A percentile compares a stretch with the other conserved stretches of the same genome.
These are phyloP conservation scores for Vaucheria bursata DNA, from an alignment of 352 stramenopile species.

Conservation along the genomic window DNA sequence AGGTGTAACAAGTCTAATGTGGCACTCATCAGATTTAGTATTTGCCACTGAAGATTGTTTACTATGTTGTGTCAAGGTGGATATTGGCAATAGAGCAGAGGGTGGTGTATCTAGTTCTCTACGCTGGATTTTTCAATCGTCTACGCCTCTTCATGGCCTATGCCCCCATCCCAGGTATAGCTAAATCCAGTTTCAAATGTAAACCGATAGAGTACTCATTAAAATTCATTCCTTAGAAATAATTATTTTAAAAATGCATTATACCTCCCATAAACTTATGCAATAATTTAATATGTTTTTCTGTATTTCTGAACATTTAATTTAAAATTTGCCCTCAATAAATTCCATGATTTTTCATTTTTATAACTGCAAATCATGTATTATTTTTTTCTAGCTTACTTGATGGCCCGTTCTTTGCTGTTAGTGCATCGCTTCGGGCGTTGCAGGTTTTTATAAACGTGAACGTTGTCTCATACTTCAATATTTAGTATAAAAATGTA, in stretches of 20 bases:
- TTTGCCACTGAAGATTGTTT: slow-evolving; percentile 37
- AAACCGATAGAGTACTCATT: no score
- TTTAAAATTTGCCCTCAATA: no score
- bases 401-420: slow-evolving; percentile 36
- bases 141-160: slow-evolving; percentile 32
- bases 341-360: no score
- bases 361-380: no score
- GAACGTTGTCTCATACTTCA: no score
- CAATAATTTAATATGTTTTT: no score
- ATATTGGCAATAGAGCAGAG: slow-evolving; percentile 13
- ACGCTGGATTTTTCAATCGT: slow-evolving; percentile 22
- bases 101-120: slow-evolving; percentile 15
- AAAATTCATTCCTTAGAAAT: no score
- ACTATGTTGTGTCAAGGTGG: slow-evolving; percentile 21
- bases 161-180: slow-evolving; percentile 18
- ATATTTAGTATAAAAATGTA: background rate
- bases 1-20: slow-evolving; percentile 41
- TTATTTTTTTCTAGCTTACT: slow-evolving; percentile 4
- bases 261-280: no score
- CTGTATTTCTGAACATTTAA: no score
- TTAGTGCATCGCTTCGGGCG: slow-evolving; percentile 22
- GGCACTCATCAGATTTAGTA: slow-evolving; percentile 28
- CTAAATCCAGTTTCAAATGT: no score
- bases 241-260: no score
- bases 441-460: no score